These are phyloP conservation scores for Mycena indigotica DNA, from an alignment of 768 basidiomycete species.

Conservation along the genomic window DNA sequence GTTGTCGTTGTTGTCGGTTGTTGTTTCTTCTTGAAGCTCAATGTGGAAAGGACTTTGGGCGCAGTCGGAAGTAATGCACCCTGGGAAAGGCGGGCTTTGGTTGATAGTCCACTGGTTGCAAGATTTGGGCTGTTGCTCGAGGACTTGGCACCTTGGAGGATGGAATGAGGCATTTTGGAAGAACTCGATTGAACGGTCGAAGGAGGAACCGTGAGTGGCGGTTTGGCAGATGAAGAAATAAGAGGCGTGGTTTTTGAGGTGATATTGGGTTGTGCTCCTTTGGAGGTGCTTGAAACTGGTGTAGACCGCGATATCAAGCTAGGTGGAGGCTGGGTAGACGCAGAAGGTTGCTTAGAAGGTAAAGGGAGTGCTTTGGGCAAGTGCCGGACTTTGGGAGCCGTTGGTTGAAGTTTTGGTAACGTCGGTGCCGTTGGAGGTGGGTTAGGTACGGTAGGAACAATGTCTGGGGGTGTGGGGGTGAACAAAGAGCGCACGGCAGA, in stretches of 20 bases:
- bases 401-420: neutral
- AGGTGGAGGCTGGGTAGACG: too few relatives aligned
- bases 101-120: slow-evolving; percentile 31
- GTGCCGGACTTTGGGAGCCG: too few relatives aligned
- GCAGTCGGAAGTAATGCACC: slow-evolving; percentile 26
- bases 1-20: slow-evolving; percentile 2
- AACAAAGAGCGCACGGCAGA: neutral
- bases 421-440: neutral
- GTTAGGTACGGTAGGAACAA: neutral
- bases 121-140: neutral
- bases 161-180: neutral
- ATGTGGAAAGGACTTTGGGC: slow-evolving; percentile 24
- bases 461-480: neutral
- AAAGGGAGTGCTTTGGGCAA: too few relatives aligned
- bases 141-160: slow-evolving; percentile 14
- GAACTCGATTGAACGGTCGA: neutral
- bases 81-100: slow-evolving; percentile 40
- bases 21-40: slow-evolving; percentile 38
- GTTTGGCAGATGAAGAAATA: neutral
- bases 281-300: slow-evolving; percentile 5
- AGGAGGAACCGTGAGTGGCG: neutral
- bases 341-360: too few relatives aligned
- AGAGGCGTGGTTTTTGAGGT: neutral
- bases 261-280: neutral
- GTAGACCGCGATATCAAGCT: too few relatives aligned